phyloP scores from a whole-genome alignment of 345 rosid species.

The Salix exigua region DNA sequence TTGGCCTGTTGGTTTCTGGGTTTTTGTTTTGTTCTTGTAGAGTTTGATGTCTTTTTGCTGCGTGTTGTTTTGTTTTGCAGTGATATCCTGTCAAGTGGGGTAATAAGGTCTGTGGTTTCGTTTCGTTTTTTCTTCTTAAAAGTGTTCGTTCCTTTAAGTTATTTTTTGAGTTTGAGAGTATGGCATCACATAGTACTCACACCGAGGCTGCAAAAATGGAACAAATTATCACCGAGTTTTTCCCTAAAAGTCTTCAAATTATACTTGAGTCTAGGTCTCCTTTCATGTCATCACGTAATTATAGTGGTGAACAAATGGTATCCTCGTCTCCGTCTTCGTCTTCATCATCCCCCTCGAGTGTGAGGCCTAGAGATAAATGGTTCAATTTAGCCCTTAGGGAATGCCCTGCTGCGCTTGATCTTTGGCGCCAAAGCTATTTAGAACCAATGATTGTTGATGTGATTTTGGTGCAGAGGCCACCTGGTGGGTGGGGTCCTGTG shows the following conservation, averaged over 20 bases:
- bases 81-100: too few relatives aligned
- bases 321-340: conserved; percentile 72
- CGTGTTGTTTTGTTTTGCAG: too few relatives aligned
- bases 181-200: conserved; percentile 55
- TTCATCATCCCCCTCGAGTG: conserved; percentile 67
- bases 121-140: too few relatives aligned
- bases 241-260: conserved; percentile 82
- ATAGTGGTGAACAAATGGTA: conserved; percentile 68
- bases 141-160: too few relatives aligned
- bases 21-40: too few relatives aligned
- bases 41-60: too few relatives aligned
- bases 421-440: conserved; percentile 60
- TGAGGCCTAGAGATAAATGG: conserved; percentile 88
- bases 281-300: conserved; percentile 72
- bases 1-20: too few relatives aligned
- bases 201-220: conserved; percentile 73
- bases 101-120: too few relatives aligned
- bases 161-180: too few relatives aligned
- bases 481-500: conserved; percentile 46
- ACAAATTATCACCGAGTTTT: conserved; percentile 84
- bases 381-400: conserved; percentile 89
- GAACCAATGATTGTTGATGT: conserved; percentile 89
- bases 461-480: conserved; percentile 55
- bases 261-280: conserved; percentile 89
- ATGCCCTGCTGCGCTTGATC: conserved; percentile 80